Evolutionary conservation across 352 stramenopile species (phyloP), one percentile per base, ranked within the genome.

Genomic region (Phytopythium mirpurense): DNA sequence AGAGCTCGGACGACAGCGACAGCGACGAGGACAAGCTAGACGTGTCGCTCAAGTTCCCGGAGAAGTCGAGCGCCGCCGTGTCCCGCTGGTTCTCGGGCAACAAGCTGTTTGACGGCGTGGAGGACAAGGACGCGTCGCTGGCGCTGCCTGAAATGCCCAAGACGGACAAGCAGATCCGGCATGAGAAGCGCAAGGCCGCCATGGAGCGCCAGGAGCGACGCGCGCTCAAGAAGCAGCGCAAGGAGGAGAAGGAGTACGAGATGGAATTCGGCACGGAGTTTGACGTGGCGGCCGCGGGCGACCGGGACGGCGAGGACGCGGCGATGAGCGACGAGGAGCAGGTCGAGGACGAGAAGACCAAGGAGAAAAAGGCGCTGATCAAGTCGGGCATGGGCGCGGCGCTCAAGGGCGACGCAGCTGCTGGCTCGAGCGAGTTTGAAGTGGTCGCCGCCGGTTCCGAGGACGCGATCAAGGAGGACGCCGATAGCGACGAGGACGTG

Each of bases 131-230:
- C 7, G 32, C 32, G 3, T 59, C 60, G 0, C 18, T 66, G 11
- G 40, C 50, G 11, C 29, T 90, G 19, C 68, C 77, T 0, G 81
- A 85, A 11, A 99, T 99, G 89, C 96, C 96, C 0, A 98, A 98
- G 70, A 99, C 96, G 0, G 97, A 99, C 58, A 99, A 99, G 65
- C 81, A 99, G 62, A 94, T 97, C 54, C 95, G 97, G 31, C 89
- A 98, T 46, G 93, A 98, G 37, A 99, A 99, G 67, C 85, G 97
- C 18, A 88, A 98, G 56, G 98, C 98, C 50, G 93, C 91, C 0
- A 84, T 86, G 51, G 88, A 97, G 10, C 83, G 93, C 1, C 79
- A 97, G 49, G 91, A 98, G 68, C 85, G 93, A 5, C 81, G 85
- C 21, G 60, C 67, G 0, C 41, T 65, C 10, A 93, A 93, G 62